Evolutionary conservation across 2,329 filamentous ascomycete species (phyloP).

Genomic region (Ophiocordyceps camponoti-rufipedis): DNA sequence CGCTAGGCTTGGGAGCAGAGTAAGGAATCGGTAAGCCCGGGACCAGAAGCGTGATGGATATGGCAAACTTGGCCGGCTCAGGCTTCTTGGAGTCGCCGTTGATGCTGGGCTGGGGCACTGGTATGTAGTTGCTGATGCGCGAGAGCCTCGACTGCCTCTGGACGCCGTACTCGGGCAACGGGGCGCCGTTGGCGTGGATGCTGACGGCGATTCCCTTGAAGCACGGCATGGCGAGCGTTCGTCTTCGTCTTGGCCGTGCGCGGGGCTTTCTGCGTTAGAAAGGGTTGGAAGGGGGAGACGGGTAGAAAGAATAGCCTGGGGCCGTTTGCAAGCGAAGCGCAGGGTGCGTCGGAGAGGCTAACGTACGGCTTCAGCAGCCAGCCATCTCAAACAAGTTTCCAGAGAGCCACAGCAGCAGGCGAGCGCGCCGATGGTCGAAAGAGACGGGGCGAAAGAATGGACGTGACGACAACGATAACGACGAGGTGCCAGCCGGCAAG

Average conservation of each 20-base stretch:
- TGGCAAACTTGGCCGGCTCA: constrained; percentile 90
- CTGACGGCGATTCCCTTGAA: constrained; percentile 98
- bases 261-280: background rate
- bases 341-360: constrained; percentile 1
- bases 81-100: constrained; percentile 46
- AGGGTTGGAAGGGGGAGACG: background rate
- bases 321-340: constrained; percentile 3
- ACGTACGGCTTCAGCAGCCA: constrained; percentile 5
- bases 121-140: constrained; percentile 93
- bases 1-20: constrained; percentile 66
- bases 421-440: background rate
- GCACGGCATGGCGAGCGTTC: constrained; percentile 53
- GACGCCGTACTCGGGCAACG: constrained; percentile 82
- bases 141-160: constrained; percentile 84
- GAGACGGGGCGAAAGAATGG: background rate
- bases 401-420: background rate
- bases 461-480: background rate
- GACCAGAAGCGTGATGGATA: constrained; percentile 90
- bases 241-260: background rate
- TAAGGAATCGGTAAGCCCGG: constrained; percentile 81
- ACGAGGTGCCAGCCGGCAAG: background rate
- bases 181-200: constrained; percentile 68
- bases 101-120: constrained; percentile 75
- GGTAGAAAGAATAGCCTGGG: background rate
- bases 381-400: constrained; percentile 4